Conservation (phyloP, 768 basidiomycete genomes). For the Boletus speciosus region DNA sequence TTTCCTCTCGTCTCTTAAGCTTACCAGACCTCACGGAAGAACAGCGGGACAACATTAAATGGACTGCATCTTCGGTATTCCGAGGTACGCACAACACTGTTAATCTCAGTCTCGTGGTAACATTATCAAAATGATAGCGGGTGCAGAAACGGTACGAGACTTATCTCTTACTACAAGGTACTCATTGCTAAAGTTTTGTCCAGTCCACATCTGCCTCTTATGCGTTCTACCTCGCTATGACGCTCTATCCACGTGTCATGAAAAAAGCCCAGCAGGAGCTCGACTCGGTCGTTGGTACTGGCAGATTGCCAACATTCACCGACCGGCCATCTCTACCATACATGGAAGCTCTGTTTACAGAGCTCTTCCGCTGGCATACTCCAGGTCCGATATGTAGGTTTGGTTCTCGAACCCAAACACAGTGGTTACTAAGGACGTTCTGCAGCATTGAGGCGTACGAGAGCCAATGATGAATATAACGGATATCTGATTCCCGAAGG, state of each 20-base stretch:
- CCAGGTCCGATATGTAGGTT: too few relatives aligned
- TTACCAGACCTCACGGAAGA: constrained; percentile 10
- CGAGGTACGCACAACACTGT: constrained; percentile 2
- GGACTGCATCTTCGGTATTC: constrained; percentile 11
- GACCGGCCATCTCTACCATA: constrained; percentile 27
- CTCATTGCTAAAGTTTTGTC: constrained; percentile 13
- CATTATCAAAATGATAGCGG: too few relatives aligned
- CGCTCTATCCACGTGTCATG: constrained; percentile 25
- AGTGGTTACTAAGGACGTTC: too few relatives aligned
- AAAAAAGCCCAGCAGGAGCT: constrained; percentile 27
- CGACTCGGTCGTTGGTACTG: constrained; percentile 23
- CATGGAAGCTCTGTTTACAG: constrained; percentile 25
- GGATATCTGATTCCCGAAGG: constrained; percentile 21
- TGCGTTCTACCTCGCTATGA: constrained; percentile 28
- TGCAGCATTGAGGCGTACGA: not conserved
- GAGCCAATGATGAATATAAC: constrained; percentile 14
- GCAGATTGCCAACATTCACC: constrained; percentile 21
- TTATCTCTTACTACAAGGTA: too few relatives aligned
- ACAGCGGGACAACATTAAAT: constrained; percentile 15
- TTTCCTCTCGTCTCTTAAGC: constrained; percentile 10
- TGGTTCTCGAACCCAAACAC: too few relatives aligned
- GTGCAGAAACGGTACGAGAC: constrained; percentile 22
- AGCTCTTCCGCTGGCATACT: constrained; percentile 22
- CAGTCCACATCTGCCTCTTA: constrained; percentile 11
- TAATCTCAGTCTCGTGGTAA: too few relatives aligned